A percentile compares a stretch with the other conserved stretches of the same genome.
Conservation (phyloP, 2,329 filamentous ascomycete species). For the Westerdykella sp. region DNA sequence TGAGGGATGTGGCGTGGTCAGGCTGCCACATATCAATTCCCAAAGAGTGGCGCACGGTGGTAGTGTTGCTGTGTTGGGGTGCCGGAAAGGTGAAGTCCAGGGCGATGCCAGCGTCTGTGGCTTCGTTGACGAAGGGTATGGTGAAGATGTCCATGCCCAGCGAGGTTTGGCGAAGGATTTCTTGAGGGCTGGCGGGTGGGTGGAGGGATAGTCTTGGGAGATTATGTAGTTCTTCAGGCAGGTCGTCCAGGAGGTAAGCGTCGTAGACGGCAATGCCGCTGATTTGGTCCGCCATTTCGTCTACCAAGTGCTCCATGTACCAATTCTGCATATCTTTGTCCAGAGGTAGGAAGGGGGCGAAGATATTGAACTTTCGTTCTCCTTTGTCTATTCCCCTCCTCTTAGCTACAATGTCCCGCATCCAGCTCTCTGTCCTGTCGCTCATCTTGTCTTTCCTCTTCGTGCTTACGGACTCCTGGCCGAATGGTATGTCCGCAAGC, state of each 20-base stretch:
- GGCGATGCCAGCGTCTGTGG: conserved; percentile 80
- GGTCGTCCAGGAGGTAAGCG: conserved; percentile 58
- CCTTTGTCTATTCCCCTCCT: conserved; percentile 27
- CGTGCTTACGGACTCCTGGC: conserved; percentile 50
- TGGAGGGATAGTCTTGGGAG: conserved; percentile 73
- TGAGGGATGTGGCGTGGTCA: conserved; percentile 54
- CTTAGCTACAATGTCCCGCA: conserved; percentile 58
- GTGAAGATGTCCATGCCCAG: conserved; percentile 76
- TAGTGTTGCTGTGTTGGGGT: conserved; percentile 12
- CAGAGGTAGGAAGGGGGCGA: conserved; percentile 66
- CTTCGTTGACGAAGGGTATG: conserved; percentile 64
- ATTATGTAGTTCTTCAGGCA: conserved; percentile 54
- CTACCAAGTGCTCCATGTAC: conserved; percentile 69
- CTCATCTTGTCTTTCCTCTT: conserved; percentile 80
- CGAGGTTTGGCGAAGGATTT: conserved; percentile 67
- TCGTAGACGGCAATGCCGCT: conserved; percentile 75
- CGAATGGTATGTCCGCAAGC: conserved; percentile 65
- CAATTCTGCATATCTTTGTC: conserved; percentile 68
- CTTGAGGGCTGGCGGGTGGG: conserved; percentile 63
- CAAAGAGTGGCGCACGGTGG: conserved; percentile 39
- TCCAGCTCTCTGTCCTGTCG: conserved; percentile 78
- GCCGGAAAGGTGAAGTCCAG: conserved; percentile 69
- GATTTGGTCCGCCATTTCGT: conserved; percentile 49
- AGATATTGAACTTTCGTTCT: conserved; percentile 38
- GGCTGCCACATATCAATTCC: conserved; percentile 72